Conservation (phyloP, 2,329 filamentous ascomycete species). For the Aspergillus terreus region DNA sequence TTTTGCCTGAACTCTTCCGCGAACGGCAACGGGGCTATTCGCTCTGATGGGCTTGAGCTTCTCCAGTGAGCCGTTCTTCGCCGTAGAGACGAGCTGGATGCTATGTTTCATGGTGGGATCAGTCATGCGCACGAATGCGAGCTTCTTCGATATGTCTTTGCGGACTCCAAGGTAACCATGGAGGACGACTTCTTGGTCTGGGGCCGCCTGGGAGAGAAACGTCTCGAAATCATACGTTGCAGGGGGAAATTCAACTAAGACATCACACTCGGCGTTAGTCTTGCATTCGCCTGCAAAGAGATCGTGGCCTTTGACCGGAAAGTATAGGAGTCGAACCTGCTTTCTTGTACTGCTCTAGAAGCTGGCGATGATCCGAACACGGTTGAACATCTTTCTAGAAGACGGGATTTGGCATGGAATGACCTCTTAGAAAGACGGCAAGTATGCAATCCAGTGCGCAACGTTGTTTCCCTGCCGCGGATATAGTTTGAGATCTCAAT, state of each 20-base stretch:
- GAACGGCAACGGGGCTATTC: constrained; percentile 54
- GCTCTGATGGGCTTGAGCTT: constrained; percentile 43
- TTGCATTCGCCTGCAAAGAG: background rate
- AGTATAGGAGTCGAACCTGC: constrained; percentile 27
- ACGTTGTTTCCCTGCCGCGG: constrained; percentile 17
- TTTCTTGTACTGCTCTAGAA: constrained; percentile 44
- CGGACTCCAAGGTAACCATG: constrained; percentile 71
- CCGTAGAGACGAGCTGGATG: constrained; percentile 50
- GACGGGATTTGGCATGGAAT: constrained; percentile 21
- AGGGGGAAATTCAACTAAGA: constrained; percentile 45
- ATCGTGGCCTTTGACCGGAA: background rate
- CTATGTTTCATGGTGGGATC: constrained; percentile 42
- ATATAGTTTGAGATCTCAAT: constrained; percentile 37
- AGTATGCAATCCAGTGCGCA: constrained; percentile 7
- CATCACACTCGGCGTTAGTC: too few species aligned
- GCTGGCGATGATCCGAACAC: constrained; percentile 16
- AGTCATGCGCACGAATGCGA: constrained; percentile 65
- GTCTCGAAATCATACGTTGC: constrained; percentile 40
- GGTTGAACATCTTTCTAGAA: constrained; percentile 17
- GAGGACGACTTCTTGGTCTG: constrained; percentile 48
- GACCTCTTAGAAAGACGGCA: constrained; percentile 6
- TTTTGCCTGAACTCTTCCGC: constrained; percentile 46
- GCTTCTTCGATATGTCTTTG: constrained; percentile 62
- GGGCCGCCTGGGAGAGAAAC: constrained; percentile 27
- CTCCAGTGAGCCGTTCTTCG: constrained; percentile 34